Percentiles rank a stretch among this genome's conserved stretches.
Conservation (phyloP, 1,139 yeast species). For the Pichia sp. region DNA sequence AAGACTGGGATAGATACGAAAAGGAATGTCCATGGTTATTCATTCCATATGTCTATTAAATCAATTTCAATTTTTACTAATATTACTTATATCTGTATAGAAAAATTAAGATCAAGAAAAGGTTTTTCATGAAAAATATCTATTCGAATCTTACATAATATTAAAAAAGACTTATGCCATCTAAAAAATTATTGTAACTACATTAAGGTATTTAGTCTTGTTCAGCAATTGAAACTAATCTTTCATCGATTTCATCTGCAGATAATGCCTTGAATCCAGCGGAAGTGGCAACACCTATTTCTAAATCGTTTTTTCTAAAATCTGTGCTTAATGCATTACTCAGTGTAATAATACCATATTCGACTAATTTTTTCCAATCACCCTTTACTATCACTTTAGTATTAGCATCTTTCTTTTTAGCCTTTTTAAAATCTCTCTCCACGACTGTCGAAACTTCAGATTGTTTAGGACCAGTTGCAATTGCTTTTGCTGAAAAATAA, state of each 20-base stretch:
- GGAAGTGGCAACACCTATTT: conserved; percentile 79
- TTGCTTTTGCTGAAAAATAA: conserved; percentile 84
- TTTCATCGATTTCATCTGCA: conserved; percentile 86
- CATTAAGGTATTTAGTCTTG: conserved; percentile 51
- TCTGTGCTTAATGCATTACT: conserved; percentile 87
- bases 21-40: conserved; percentile 87
- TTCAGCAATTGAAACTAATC: conserved; percentile 91
- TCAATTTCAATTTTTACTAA: too few species aligned
- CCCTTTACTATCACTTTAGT: conserved; percentile 50
- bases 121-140: too few species aligned
- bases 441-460: conserved; percentile 89
- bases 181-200: neutral
- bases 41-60: conserved; percentile 74
- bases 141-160: too few species aligned
- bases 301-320: conserved; percentile 87
- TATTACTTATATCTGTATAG: too few species aligned
- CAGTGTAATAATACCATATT: conserved; percentile 78
- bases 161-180: too few species aligned
- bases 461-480: conserved; percentile 95
- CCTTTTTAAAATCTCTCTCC: conserved; percentile 86
- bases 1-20: conserved; percentile 84
- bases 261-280: conserved; percentile 65
- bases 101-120: too few species aligned
- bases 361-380: conserved; percentile 84
- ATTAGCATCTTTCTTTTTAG: conserved; percentile 24